Evolutionary conservation across 805 yeast species (phyloP), one percentile per base, ranked within the genome.

Genomic region (Ogataea ramenticola): DNA sequence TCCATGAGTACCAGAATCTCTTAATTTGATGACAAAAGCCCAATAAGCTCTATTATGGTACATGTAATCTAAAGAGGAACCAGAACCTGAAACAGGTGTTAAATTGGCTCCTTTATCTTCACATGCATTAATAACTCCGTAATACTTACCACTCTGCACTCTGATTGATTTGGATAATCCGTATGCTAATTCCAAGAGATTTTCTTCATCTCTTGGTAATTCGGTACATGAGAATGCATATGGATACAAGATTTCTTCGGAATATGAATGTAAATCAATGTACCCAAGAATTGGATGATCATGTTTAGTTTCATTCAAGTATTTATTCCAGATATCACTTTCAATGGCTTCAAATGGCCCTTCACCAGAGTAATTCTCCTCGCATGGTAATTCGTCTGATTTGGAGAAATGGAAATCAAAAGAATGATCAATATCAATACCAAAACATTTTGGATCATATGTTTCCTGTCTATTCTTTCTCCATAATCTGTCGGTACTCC

Each of bases 381-480:
- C 82, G 62, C 96, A 89, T 3, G 91, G 87, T 43, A 75, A 72
- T 42, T 80, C 85, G 22, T 61, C 55, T 15, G 81, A 74, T 41
- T 67, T 64, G 3, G 77, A 70, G 82, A 89, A 86, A 55, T 84
- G 87, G 62, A 67, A 85, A 51, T 77, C 84, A 62, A 80, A 86
- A 1, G 95, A 82, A 57, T 83, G 95, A 57, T 87, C 96, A 45
- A 89, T 80, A 60, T 89, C 96, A 33, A 88, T 76, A 10, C 97
- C 97, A 40, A 72, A 68, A 60, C 97, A 89, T 36, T 72, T 62
- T 9, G 84, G 78, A 40, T 74, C 60, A 41, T 70, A 75, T 0
- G 93, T 82, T 43, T 78, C 77, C 62, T 89, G 96, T 48, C 96
- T 72, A 62, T 87, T 89, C 56, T 89, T 89, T 39, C 93, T 68